Evolutionary conservation across 2,329 filamentous ascomycete genomes (phyloP), one percentile per base, ranked within the genome.

Genomic region (Drechslera avenae): DNA sequence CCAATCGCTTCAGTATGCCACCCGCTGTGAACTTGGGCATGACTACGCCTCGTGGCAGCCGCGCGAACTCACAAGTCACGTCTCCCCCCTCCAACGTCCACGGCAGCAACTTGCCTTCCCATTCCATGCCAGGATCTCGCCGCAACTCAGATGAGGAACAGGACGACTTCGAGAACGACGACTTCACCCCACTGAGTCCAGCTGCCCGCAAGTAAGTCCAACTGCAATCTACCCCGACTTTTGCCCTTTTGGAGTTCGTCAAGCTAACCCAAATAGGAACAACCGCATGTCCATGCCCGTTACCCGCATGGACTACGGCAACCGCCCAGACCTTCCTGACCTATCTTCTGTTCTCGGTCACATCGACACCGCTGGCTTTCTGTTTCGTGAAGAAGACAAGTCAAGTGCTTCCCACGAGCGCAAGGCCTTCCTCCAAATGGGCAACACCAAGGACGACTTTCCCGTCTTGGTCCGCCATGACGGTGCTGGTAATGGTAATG

Each of bases 231-330:
- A 40, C 43, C 43, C 60, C 40, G 50, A 48, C 39, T 52, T 12
- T 3, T 26, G 32, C 10, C 41, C 30, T 40, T 40, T 23, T 30
- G 10, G 35, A 42, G 52, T 56, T 28, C 26, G 12, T 13, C 10
- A 28, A 63, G 51, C 50, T 56, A 47, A 46, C 50, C 50, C 26
- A 44, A 43, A 41, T 63, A 95, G 90, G 61, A 81, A 87, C 54
- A 95, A 96, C 72, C 88, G 93, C 59, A 96, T 96, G 75, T 97
- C 93, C 4, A 92, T 97, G 89, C 93, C 93, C 26, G 89, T 93
- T 43, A 90, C 88, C 39, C 83, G 83, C 53, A 84, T 86, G 59
- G 84, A 87, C 60, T 85, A 81, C 60, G 83, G 87, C 56, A 76
- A 86, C 63, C 86, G 88, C 39, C 57, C 63, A 31, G 81, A 70